phyloP scores from a whole-genome alignment of 78 protist species.

The Dictyostelium capitatum region DNA sequence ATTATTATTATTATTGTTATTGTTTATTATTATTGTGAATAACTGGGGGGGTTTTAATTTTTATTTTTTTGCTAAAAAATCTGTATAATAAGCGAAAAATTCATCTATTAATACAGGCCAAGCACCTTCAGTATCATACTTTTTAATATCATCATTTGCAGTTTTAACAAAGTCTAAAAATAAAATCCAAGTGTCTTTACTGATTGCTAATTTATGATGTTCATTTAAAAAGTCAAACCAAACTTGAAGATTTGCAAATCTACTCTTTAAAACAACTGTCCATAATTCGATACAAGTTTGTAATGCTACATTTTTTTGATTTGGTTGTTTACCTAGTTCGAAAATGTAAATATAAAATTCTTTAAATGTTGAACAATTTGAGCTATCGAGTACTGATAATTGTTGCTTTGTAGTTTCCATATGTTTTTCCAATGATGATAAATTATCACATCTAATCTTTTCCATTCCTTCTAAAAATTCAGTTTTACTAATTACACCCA shows the following conservation, averaged over 20 bases:
- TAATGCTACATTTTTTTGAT: slow-evolving; percentile 45
- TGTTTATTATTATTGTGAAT: background rate
- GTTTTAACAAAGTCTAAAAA: slow-evolving; percentile 52
- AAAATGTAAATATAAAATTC: slow-evolving; percentile 45
- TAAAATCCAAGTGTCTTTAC: slow-evolving; percentile 55
- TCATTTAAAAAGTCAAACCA: slow-evolving; percentile 55
- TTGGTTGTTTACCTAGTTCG: slow-evolving; percentile 36
- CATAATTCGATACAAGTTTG: slow-evolving; percentile 63
- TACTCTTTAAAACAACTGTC: slow-evolving; percentile 22
- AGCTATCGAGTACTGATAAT: background rate
- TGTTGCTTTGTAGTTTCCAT: background rate
- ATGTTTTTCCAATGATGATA: slow-evolving; percentile 23
- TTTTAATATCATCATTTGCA: slow-evolving; percentile 65
- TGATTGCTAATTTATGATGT: slow-evolving; percentile 56
- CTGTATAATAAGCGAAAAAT: slow-evolving; percentile 26
- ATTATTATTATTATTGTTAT: background rate
- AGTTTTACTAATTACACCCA: slow-evolving; percentile 28
- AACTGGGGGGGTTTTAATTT: background rate
- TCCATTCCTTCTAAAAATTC: slow-evolving; percentile 36
- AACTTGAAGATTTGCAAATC: slow-evolving; percentile 15
- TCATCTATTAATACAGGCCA: slow-evolving; percentile 78
- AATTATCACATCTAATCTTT: slow-evolving; percentile 1
- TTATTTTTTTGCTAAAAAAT: background rate
- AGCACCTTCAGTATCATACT: slow-evolving; percentile 76
- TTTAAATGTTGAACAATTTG: background rate